phyloP scores from a whole-genome alignment of 2,329 filamentous ascomycete genomes.

The Mycosphaerella sp. region DNA sequence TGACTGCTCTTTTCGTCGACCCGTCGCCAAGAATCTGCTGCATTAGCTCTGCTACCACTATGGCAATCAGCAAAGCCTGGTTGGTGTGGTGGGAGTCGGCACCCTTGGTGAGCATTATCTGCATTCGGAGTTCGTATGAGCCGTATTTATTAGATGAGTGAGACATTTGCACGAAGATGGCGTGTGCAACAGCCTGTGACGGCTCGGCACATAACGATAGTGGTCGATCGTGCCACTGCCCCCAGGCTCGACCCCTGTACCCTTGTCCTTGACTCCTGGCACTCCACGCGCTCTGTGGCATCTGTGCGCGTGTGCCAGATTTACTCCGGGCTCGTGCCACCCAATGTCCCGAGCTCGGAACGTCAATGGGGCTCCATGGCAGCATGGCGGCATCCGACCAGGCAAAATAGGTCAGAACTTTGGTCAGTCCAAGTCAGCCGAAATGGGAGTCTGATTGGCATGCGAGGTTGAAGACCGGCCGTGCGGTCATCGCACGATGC shows the following conservation, averaged over 20 bases:
- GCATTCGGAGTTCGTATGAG: too few relatives aligned
- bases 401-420: background rate
- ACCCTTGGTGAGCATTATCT: too few relatives aligned
- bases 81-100: too few relatives aligned
- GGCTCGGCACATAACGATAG: background rate
- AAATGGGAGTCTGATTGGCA: background rate
- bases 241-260: background rate
- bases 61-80: too few relatives aligned
- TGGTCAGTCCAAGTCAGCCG: background rate
- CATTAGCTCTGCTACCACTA: too few relatives aligned
- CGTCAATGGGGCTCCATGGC: background rate
- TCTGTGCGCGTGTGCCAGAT: background rate
- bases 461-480: background rate
- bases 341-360: background rate
- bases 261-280: background rate
- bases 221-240: background rate
- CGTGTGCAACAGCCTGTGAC: background rate
- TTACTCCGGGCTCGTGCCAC: constrained; percentile 7
- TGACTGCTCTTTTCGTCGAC: too few relatives aligned
- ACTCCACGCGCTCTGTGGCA: background rate
- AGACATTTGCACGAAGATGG: too few relatives aligned
- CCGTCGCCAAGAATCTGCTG: too few relatives aligned
- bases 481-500: background rate
- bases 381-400: background rate
- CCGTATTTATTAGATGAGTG: too few relatives aligned